Conservation (phyloP, 345 rosid genomes). For the Noccaea caerulescens region DNA sequence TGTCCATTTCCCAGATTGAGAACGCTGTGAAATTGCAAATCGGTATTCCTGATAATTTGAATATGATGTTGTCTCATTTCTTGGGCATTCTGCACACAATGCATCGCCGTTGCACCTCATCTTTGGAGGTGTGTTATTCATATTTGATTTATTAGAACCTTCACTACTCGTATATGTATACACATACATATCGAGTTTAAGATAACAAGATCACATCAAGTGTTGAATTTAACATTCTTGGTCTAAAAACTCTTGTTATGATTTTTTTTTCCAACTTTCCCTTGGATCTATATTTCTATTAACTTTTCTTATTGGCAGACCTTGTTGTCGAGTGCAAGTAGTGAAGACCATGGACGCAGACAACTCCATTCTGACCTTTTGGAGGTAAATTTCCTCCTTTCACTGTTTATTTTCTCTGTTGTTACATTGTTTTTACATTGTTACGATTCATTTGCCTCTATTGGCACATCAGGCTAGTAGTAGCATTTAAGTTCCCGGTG, state of each 20-base stretch:
- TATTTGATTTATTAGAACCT: constrained; percentile 8
- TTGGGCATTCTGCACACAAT: constrained; percentile 79
- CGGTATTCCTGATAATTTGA: constrained; percentile 57
- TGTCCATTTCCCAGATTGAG: constrained; percentile 56
- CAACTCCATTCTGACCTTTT: constrained; percentile 65
- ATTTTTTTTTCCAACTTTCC: background rate
- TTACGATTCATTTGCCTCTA: constrained; percentile 6
- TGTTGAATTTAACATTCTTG: constrained; percentile 6
- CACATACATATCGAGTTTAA: background rate
- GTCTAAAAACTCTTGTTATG: background rate
- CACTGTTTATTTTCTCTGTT: constrained; percentile 1
- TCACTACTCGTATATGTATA: background rate
- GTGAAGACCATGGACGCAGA: constrained; percentile 50
- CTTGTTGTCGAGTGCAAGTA: constrained; percentile 53
- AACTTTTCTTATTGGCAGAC: constrained; percentile 48
- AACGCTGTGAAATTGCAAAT: constrained; percentile 82
- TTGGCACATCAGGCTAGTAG: constrained; percentile 4
- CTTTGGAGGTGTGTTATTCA: constrained; percentile 68
- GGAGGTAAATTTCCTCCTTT: constrained; percentile 56
- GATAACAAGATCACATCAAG: constrained; percentile 8
- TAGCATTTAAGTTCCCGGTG: constrained; percentile 7
- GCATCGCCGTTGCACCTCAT: constrained; percentile 77
- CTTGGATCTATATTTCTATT: background rate
- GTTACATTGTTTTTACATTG: constrained; percentile 2
- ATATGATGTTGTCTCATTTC: constrained; percentile 64